phyloP scores from a whole-genome alignment of 768 basidiomycete genomes.

The Lactifluus piperatus region DNA sequence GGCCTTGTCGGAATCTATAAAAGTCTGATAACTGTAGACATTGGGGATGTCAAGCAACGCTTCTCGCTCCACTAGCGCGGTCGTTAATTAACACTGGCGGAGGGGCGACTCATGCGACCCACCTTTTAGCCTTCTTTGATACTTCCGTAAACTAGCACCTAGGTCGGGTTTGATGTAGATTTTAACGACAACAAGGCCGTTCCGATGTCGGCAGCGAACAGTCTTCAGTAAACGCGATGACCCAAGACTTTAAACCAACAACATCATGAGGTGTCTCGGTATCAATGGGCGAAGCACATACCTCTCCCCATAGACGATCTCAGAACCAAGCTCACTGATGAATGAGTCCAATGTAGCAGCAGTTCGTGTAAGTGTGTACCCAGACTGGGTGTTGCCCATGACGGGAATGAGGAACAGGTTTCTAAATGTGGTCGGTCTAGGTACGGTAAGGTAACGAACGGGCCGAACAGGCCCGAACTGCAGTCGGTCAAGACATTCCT shows the following conservation, averaged over 20 bases:
- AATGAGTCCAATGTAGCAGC: conserved; percentile 84
- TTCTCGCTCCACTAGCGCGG: conserved; percentile 68
- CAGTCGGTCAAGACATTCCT: not conserved
- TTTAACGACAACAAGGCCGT: conserved; percentile 84
- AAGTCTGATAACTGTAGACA: conserved; percentile 80
- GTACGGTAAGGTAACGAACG: not conserved
- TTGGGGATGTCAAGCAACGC: conserved; percentile 78
- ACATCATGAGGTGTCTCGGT: not conserved
- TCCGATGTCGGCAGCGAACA: conserved; percentile 77
- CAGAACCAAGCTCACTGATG: conserved; percentile 78
- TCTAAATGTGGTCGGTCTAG: not conserved
- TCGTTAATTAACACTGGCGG: not conserved
- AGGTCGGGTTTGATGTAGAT: conserved; percentile 95
- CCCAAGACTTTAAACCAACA: conserved; percentile 41
- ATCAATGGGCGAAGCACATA: conserved; percentile 28
- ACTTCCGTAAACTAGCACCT: conserved; percentile 61
- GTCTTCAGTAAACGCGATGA: conserved; percentile 68
- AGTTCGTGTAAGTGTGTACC: conserved; percentile 59
- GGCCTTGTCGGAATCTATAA: conserved; percentile 92
- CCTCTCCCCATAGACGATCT: conserved; percentile 91
- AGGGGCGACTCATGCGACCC: conserved; percentile 17
- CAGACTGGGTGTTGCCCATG: conserved; percentile 79
- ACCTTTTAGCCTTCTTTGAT: conserved; percentile 77
- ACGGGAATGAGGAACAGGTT: not conserved
- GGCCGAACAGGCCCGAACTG: too few species aligned